These are phyloP conservation scores for Eimeria necatrix DNA, from an alignment of 169 alveolate species.

Conservation along the genomic window DNA sequence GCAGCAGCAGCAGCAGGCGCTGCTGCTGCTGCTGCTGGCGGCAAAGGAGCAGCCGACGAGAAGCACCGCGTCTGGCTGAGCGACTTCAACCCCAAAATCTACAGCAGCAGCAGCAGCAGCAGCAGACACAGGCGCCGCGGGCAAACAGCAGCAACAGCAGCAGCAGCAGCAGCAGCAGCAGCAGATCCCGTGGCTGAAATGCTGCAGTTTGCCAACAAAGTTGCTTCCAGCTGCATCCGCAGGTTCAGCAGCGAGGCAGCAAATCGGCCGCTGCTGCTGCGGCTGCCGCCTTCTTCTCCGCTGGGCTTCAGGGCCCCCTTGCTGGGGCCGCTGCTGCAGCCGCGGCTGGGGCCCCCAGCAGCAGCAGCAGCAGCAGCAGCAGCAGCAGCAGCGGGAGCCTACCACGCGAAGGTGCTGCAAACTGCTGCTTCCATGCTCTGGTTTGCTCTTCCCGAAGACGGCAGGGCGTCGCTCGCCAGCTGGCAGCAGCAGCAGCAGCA, in stretches of 20 bases:
- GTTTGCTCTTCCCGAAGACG: neutral
- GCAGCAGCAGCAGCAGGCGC: neutral
- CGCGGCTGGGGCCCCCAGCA: neutral
- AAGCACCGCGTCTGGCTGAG: slow-evolving; percentile 27
- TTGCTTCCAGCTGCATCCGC: neutral
- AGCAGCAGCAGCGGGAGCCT: neutral
- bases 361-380: neutral
- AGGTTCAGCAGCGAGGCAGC: neutral
- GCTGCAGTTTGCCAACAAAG: neutral
- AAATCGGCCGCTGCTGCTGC: neutral
- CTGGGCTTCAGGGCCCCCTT: neutral
- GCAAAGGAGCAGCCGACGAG: neutral
- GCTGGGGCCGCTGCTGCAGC: neutral
- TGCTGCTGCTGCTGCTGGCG: neutral
- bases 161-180: no score
- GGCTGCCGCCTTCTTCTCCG: neutral
- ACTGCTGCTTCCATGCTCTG: neutral
- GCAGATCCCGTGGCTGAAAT: neutral
- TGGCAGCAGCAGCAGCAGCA: neutral
- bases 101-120: neutral
- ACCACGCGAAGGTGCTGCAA: neutral
- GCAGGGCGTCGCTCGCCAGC: neutral
- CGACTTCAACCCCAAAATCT: neutral
- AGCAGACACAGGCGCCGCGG: neutral
- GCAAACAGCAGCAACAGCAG: no score